Percentiles rank a stretch among this genome's conserved stretches.
These are phyloP conservation scores for Hanseniaspora valbyensis DNA, from an alignment of 805 yeast genomes.

Conservation along the genomic window DNA sequence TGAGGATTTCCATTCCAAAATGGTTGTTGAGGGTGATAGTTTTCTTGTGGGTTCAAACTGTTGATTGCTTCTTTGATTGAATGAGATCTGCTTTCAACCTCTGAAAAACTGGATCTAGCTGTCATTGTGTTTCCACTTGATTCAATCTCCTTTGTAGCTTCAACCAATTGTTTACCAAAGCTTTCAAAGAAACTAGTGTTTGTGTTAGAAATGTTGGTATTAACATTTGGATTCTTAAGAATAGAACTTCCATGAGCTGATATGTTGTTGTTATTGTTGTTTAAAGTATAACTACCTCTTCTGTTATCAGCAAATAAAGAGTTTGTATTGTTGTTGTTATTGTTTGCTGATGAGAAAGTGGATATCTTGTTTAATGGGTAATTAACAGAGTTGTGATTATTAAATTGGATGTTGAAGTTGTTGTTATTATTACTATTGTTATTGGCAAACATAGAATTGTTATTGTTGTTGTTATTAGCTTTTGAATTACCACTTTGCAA, in stretches of 20 bases:
- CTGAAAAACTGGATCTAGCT: constrained; percentile 9
- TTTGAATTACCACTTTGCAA: constrained; percentile 13
- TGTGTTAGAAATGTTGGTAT: no score
- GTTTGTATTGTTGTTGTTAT: not conserved
- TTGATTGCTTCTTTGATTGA: constrained; percentile 7
- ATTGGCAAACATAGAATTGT: not conserved
- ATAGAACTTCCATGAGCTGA: not conserved
- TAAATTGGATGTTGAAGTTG: not conserved
- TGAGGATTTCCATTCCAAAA: not conserved
- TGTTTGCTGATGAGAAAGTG: not conserved
- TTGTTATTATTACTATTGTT: not conserved
- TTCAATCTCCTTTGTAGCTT: constrained; percentile 29
- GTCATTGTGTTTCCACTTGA: not conserved
- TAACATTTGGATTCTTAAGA: constrained; percentile 1
- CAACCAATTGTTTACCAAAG: constrained; percentile 29
- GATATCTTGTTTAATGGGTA: constrained; percentile 7
- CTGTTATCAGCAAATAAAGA: constrained; percentile 3
- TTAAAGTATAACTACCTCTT: constrained; percentile 12
- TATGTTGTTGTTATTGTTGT: constrained; percentile 1
- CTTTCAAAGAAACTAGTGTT: constrained; percentile 27
- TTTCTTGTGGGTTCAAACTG: constrained; percentile 9
- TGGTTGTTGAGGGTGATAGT: not conserved
- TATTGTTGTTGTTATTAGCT: not conserved
- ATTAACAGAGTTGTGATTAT: constrained; percentile 13
- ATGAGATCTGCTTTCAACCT: constrained; percentile 14